Evolutionary conservation across 73 alveolate species (phyloP).

Genomic region (Tetrahymena elliotti): DNA sequence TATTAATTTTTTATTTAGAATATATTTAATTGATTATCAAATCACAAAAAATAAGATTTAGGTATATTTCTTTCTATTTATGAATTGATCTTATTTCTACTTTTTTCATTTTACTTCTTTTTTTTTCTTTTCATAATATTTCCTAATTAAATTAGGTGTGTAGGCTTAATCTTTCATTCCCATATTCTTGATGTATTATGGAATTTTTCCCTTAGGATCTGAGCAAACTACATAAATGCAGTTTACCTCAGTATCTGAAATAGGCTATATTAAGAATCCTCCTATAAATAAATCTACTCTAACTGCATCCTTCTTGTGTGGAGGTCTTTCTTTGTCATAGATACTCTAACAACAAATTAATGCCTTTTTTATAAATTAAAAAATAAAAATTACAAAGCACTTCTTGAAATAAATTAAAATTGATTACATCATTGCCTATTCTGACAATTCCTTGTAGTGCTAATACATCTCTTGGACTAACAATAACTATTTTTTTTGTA

Average conservation of each 20-base stretch:
- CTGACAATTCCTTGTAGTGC: neutral
- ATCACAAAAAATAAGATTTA: no score
- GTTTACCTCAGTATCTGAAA: neutral
- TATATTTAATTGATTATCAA: no score
- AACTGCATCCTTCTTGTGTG: neutral
- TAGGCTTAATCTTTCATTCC: neutral
- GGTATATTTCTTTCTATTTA: no score
- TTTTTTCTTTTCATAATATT: neutral
- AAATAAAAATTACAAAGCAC: neutral
- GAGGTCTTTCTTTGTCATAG: neutral
- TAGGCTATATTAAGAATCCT: neutral
- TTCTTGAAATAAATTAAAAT: no score
- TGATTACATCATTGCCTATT: neutral
- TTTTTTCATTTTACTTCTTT: neutral
- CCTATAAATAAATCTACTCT: neutral
- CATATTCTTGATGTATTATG: neutral
- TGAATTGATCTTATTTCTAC: no score
- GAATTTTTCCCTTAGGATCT: neutral
- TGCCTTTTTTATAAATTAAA: neutral
- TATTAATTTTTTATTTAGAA: no score
- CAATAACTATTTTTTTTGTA: neutral
- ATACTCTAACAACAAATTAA: neutral
- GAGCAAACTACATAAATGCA: neutral
- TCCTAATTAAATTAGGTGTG: neutral
- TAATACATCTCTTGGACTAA: neutral